Base-by-base conservation (phyloP, 140 eudicot genomes). In the Flaveria floridana region DNA sequence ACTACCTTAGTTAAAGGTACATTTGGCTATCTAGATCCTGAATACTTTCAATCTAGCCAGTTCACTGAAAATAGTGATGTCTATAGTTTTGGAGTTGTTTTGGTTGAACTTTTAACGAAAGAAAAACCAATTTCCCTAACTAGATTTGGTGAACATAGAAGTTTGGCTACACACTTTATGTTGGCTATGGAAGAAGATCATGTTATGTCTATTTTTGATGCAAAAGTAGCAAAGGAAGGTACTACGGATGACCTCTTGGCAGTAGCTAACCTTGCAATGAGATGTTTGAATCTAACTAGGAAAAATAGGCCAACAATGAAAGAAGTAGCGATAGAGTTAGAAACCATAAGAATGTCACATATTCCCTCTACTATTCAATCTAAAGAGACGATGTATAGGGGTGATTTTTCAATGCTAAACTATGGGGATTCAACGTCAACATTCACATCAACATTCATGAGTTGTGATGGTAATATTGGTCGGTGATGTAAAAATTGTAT, bases 221-320 rank as follows among this genome's bases (percentile, higher is more conserved):
- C 10, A 19, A 10, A 2, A 18, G 11, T 74, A 11, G 15, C 21
- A 1, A 74, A 41, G 11, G 79, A 63, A 30, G 71, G 79, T 21
- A n/a, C 26, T 6, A 41, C 13, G 16, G 46, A 59, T 19, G 71
- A 44, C 47, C 57, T 74, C n/a, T 0, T 58, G 11, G 71, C 9
- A 7, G 13, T 66, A 37, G 80, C 74, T 20, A 65, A 66, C 41
- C 63, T 76, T 3, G 80, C 74, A 63, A 63, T 28, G 42, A 16
- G 58, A 65, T 67, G 81, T 23, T 76, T 76, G 56, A 75, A 65
- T 46, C 20, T 64, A 0, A 75, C 48, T 50, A 73, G 79, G 19
- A 75, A 37, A 72, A 72, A 3, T 6, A 72, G 76, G 55, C 78
- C 70, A 61, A 73, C 78, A 44, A 73, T 73, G 80, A 67, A 76